phyloP scores from a whole-genome alignment of 1,284 basidiomycete species.

The Ustilago cynodontis region DNA sequence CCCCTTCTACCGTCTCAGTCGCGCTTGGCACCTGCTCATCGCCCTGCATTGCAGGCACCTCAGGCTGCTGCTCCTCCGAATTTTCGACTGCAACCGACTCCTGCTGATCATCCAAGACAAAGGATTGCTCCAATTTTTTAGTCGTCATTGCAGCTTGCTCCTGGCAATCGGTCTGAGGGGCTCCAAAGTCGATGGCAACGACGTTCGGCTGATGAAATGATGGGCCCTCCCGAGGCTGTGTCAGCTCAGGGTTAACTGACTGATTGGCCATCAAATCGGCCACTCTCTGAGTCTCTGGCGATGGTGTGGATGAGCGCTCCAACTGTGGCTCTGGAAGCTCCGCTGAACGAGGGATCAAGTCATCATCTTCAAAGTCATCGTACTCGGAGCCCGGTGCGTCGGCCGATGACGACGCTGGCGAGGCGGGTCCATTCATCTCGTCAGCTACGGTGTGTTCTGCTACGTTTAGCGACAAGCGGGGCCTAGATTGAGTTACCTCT shows the following conservation, averaged over 20 bases:
- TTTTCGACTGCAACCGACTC: neutral
- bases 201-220: neutral
- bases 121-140: neutral
- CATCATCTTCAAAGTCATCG: constrained; percentile 16
- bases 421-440: constrained; percentile 9
- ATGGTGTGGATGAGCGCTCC: neutral
- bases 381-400: constrained; percentile 47
- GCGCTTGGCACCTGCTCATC: neutral
- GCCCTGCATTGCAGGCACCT: neutral
- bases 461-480: neutral
- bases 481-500: neutral
- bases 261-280: neutral
- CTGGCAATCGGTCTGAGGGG: neutral
- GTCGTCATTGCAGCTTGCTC: neutral
- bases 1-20: neutral
- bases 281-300: neutral
- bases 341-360: neutral
- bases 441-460: neutral
- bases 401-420: constrained; percentile 38
- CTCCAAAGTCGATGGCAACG: neutral
- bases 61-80: neutral
- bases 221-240: neutral
- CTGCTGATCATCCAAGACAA: neutral
- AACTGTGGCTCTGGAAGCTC: neutral
- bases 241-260: neutral